Evolutionary conservation across 2,329 filamentous ascomycete genomes (phyloP).

Genomic region (Hirsutella thompsonii): DNA sequence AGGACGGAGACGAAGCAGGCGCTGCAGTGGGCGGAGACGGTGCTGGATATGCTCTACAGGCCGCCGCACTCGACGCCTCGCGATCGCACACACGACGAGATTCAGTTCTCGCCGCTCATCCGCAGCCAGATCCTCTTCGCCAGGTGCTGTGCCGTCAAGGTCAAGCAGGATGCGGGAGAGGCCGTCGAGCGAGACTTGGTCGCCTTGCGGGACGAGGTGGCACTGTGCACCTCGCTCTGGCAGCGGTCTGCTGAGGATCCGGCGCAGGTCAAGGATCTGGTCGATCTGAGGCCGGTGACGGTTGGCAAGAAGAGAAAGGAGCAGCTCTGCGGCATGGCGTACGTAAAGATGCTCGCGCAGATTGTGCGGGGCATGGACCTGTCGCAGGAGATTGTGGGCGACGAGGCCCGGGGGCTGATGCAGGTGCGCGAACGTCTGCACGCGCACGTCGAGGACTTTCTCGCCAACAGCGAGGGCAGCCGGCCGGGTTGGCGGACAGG

Average conservation of each 20-base stretch:
- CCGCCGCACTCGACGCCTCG: constrained; percentile 20
- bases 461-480: constrained; percentile 7
- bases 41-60: constrained; percentile 36
- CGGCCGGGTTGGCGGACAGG: constrained; percentile 9
- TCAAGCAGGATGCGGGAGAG: constrained; percentile 11
- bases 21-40: constrained; percentile 29
- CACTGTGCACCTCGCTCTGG: constrained; percentile 15
- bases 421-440: constrained; percentile 24
- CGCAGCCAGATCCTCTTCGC: constrained; percentile 19
- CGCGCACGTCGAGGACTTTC: constrained; percentile 21
- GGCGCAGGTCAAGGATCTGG: constrained; percentile 10
- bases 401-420: constrained; percentile 18
- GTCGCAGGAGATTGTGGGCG: constrained; percentile 26
- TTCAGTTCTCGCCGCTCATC: constrained; percentile 14
- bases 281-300: constrained; percentile 10
- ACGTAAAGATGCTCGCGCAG: constrained; percentile 15
- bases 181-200: constrained; percentile 12
- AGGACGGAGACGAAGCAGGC: constrained; percentile 25
- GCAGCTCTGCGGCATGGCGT: constrained; percentile 13
- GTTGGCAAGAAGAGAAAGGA: not conserved
- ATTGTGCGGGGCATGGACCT: constrained; percentile 29
- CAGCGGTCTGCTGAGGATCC: constrained; percentile 8
- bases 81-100: constrained; percentile 7
- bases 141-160: constrained; percentile 13
- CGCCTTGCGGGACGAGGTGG: constrained; percentile 16